These are phyloP conservation scores for Coniochaeta sp. DNA, from an alignment of 2,329 filamentous ascomycete species.

Conservation along the genomic window DNA sequence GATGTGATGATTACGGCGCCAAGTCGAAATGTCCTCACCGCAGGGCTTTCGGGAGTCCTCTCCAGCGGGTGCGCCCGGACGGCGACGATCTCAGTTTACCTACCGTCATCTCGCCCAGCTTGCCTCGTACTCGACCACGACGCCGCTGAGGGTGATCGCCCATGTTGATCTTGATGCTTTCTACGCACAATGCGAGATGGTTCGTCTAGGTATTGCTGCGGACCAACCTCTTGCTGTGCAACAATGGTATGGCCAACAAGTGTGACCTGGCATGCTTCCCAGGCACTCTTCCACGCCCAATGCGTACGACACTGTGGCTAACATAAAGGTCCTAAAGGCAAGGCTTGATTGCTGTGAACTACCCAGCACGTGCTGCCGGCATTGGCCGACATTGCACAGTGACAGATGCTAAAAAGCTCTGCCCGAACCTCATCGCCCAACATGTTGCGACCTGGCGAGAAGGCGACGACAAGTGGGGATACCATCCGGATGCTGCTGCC, in stretches of 20 bases:
- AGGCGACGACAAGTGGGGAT: conserved; percentile 86
- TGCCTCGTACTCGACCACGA: conserved; percentile 60
- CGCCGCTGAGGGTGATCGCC: conserved; percentile 77
- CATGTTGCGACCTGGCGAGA: conserved; percentile 95
- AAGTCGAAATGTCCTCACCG: conserved; percentile 15
- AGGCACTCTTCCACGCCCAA: not conserved
- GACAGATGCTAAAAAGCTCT: conserved; percentile 77
- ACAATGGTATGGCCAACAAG: conserved; percentile 64
- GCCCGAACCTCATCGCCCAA: conserved; percentile 75
- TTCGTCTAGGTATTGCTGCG: conserved; percentile 67
- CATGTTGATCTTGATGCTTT: conserved; percentile 97
- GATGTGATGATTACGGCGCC: conserved; percentile 14
- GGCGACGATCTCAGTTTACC: conserved; percentile 65
- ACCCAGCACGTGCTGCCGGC: conserved; percentile 75
- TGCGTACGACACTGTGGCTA: conserved; percentile 2
- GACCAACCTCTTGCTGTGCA: conserved; percentile 84
- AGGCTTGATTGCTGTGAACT: conserved; percentile 93
- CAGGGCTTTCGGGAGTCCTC: conserved; percentile 25
- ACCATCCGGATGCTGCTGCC: conserved; percentile 71
- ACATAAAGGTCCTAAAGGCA: conserved; percentile 45
- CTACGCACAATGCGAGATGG: conserved; percentile 94
- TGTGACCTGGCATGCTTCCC: not conserved
- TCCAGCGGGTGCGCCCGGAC: conserved; percentile 21
- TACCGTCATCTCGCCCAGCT: conserved; percentile 76
- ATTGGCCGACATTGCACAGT: conserved; percentile 74